Evolutionary conservation across 2,329 filamentous ascomycete species (phyloP), one percentile per base, ranked within the genome.

Genomic region (Botryosphaeria dothidea): DNA sequence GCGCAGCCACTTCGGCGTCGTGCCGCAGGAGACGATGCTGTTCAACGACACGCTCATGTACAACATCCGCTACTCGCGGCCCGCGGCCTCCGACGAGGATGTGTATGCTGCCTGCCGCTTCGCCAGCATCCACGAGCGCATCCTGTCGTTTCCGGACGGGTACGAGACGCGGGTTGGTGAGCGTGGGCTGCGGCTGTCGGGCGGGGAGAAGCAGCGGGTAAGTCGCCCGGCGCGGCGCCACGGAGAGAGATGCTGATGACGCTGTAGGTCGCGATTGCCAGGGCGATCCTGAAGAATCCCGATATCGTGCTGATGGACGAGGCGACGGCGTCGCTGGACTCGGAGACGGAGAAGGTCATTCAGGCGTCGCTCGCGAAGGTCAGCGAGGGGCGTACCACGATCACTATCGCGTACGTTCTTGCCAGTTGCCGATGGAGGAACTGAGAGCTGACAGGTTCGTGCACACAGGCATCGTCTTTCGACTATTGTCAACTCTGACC

Each of bases 271-370:
- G 85, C 85, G 6, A 78, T 89, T 5, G 86, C 87, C 1, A 79
- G 86, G 21, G 76, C 77, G 3, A 75, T 89, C 11, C 82, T 89
- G 34, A 79, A 83, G 2, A 80, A 88, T 54, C 86, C 86, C 2
- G 79, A 79, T 54, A 83, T 89, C 11, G 76, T 89, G 3, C 79
- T 89, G 11, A 77, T 89, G 2, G 87, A 89, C 49, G 87, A 89
- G 70, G 86, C 86, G 2, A 89, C 87, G 1, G 82, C 85, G 0
- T 82, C 86, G 1, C 78, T 89, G 0, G 87, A 89, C 70, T 86
- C 85, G 15, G 80, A 80, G 2, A 86, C 82, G 52, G 87, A 89
- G 70, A 79, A 78, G 49, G 79, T 81, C 4, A 87, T 89, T 48
- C 83, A 86, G 69, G 68, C 67, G 46, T 75, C 77, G 3, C 75